Conservation (phyloP, 2,329 filamentous ascomycete species). For the Daldinia sp. region DNA sequence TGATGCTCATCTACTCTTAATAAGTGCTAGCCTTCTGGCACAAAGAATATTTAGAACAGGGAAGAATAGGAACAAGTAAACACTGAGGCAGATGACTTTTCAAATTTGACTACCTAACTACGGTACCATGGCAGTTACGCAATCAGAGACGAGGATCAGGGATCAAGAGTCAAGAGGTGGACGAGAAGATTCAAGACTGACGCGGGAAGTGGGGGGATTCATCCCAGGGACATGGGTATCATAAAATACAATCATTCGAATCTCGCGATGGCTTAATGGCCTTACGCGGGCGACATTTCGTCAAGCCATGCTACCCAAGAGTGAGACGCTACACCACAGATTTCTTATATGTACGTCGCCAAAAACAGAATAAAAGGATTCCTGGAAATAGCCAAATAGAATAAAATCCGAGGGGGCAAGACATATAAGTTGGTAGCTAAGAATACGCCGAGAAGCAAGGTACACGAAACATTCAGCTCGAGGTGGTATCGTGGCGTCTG, state of each 20-base stretch:
- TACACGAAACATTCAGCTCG: not conserved
- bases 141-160: conserved; percentile 13
- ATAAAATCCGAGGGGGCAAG: not conserved
- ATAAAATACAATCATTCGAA: not conserved
- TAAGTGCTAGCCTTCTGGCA: not conserved
- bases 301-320: not conserved
- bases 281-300: not conserved
- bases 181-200: not conserved
- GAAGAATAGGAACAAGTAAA: not conserved
- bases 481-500: no score
- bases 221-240: not conserved
- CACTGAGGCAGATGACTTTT: not conserved
- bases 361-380: not conserved
- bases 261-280: not conserved
- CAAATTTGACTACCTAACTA: not conserved
- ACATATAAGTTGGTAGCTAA: not conserved
- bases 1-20: not conserved
- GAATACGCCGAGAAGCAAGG: not conserved
- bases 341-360: not conserved
- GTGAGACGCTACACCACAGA: not conserved
- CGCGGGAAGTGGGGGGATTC: not conserved
- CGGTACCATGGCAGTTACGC: not conserved
- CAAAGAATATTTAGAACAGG: not conserved
- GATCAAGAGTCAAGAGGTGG: not conserved
- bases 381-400: not conserved